Conservation (phyloP, 2,329 filamentous ascomycete genomes). For the Claviceps sorghi region DNA sequence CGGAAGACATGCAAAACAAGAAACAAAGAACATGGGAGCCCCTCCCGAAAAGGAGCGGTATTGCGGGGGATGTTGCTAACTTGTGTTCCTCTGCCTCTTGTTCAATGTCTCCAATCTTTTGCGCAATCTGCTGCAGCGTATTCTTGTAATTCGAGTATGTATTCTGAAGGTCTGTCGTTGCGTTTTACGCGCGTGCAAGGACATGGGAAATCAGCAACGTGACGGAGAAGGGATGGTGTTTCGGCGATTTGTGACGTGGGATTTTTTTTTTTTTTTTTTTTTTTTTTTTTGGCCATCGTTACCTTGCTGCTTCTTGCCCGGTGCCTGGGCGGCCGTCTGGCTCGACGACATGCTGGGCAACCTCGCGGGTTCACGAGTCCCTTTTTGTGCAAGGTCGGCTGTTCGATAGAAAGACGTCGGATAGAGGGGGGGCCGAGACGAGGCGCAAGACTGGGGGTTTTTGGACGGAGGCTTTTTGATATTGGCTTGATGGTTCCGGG, state of each 20-base stretch:
- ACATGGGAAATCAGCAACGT: background rate
- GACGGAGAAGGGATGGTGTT: background rate
- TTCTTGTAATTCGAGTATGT: slow-evolving; percentile 69
- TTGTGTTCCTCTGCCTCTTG: slow-evolving; percentile 97
- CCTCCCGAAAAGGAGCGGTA: no score
- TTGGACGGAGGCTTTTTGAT: no score
- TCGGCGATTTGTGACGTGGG: background rate
- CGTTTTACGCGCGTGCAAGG: background rate
- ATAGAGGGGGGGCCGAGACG: no score
- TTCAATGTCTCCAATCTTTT: slow-evolving; percentile 95
- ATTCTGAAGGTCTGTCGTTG: slow-evolving; percentile 53
- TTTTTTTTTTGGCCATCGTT: background rate
- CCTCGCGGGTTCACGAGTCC: background rate
- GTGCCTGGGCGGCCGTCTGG: slow-evolving; percentile 22
- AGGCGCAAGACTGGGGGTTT: no score
- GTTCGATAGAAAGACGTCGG: background rate
- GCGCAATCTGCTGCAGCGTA: slow-evolving; percentile 76
- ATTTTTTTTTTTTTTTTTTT: background rate
- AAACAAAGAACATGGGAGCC: no score
- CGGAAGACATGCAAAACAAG: no score
- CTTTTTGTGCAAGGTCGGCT: background rate
- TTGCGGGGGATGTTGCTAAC: no score
- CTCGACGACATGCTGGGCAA: slow-evolving; percentile 1
- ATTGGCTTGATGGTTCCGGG: no score
- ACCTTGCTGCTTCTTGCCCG: slow-evolving; percentile 64